These are phyloP conservation scores for Cupressus sempervirens DNA, from an alignment of 75 land plant genomes.

Conservation along the genomic window DNA sequence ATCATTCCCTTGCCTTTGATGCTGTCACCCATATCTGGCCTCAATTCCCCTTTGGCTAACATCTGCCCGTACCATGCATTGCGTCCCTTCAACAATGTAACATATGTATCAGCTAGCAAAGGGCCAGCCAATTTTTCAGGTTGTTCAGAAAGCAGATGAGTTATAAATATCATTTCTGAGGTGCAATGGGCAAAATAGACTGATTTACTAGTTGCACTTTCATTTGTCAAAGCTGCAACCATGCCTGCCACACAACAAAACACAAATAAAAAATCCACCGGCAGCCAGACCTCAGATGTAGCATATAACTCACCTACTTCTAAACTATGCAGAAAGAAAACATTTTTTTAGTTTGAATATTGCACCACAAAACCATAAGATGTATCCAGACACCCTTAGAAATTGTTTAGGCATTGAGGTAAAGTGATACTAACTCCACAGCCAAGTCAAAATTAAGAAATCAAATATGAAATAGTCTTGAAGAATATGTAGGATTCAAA, in stretches of 20 bases:
- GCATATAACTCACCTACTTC: background rate
- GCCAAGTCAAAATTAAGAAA: background rate
- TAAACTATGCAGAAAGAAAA: background rate
- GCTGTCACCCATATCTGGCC: constrained; percentile 55
- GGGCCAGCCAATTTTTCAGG: constrained; percentile 53
- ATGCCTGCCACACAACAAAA: constrained; percentile 26
- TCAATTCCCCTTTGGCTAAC: constrained; percentile 45
- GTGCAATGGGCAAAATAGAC: constrained; percentile 59
- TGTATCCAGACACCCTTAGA: background rate
- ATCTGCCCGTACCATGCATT: constrained; percentile 65
- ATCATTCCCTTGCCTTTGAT: constrained; percentile 56
- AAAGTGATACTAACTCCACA: background rate
- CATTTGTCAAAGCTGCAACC: constrained; percentile 54
- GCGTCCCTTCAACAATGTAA: constrained; percentile 50
- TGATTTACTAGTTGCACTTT: constrained; percentile 55
- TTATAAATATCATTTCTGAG: constrained; percentile 58
- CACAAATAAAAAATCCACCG: background rate
- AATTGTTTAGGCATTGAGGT: background rate
- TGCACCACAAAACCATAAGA: background rate
- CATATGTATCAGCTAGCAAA: constrained; percentile 54
- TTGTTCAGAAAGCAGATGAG: constrained; percentile 43
- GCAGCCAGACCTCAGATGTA: background rate
- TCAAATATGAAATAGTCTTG: background rate
- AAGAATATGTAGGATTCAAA: background rate
- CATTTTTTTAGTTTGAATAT: background rate